A percentile compares a stretch with the other conserved stretches of the same genome.
Evolutionary conservation across 2,329 filamentous ascomycete genomes (phyloP).

Genomic region (Alternaria triticina): DNA sequence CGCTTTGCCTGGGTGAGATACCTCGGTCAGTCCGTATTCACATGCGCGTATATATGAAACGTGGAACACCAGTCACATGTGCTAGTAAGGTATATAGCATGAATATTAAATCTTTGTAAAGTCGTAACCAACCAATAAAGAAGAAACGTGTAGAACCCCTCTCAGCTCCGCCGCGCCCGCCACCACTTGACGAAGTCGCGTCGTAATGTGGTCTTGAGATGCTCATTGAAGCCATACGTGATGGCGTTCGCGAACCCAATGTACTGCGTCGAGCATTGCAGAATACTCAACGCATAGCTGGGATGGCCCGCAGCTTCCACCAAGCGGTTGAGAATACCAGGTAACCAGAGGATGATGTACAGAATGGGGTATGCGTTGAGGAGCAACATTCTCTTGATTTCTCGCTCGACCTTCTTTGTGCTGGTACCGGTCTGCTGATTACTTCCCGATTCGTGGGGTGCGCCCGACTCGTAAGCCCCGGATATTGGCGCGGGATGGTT

Average conservation of each 20-base stretch:
- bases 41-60: not conserved
- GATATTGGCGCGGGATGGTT: not conserved
- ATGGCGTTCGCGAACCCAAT: slow-evolving; percentile 28
- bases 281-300: slow-evolving; percentile 8
- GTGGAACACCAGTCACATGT: not conserved
- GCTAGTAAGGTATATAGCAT: not conserved
- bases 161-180: not conserved
- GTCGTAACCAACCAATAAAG: not conserved
- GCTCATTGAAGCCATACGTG: slow-evolving; percentile 29
- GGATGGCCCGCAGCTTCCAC: slow-evolving; percentile 22
- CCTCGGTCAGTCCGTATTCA: not conserved
- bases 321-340: slow-evolving; percentile 36
- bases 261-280: slow-evolving; percentile 28
- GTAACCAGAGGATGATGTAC: slow-evolving; percentile 44
- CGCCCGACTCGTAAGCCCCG: not conserved
- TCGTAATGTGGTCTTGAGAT: not conserved
- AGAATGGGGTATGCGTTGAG: slow-evolving; percentile 44
- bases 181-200: not conserved
- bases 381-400: slow-evolving; percentile 37
- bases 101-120: not conserved
- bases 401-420: slow-evolving; percentile 17
- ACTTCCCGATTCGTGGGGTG: not conserved
- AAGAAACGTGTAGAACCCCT: not conserved
- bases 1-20: not conserved
- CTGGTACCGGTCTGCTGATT: not conserved